Percentiles rank a stretch among this genome's conserved stretches.
phyloP scores from a whole-genome alignment of 2,329 filamentous ascomycete species.

The Talaromyces sp. region DNA sequence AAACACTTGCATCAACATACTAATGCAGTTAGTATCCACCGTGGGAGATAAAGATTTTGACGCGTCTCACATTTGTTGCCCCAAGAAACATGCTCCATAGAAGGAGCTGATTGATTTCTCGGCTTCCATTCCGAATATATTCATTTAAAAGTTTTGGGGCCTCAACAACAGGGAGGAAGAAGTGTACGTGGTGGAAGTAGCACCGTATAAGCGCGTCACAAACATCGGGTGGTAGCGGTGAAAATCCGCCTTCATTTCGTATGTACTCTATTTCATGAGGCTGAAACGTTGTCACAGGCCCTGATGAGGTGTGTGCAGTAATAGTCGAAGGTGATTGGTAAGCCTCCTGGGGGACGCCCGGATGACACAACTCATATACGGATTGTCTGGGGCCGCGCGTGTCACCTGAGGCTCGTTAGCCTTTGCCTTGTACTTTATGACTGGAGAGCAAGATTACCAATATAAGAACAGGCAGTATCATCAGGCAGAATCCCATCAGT shows the following conservation, averaged over 20 bases:
- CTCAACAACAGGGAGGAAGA: constrained; percentile 16
- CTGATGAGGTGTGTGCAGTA: neutral
- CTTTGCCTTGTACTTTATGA: accelerated
- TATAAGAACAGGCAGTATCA: constrained; percentile 3
- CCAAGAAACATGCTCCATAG: constrained; percentile 15
- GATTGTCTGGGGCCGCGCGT: constrained; percentile 6
- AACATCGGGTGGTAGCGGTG: neutral
- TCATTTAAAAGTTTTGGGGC: constrained; percentile 8
- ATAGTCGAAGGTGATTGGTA: neutral
- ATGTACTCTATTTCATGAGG: constrained; percentile 6
- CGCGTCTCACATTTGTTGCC: constrained; percentile 8
- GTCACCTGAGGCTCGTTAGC: neutral
- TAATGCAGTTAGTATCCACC: neutral
- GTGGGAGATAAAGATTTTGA: neutral
- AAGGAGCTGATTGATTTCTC: constrained; percentile 5
- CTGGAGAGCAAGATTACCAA: neutral
- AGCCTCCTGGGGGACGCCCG: constrained; percentile 4
- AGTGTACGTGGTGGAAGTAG: constrained; percentile 19
- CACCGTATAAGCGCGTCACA: constrained; percentile 5
- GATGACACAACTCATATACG: constrained; percentile 4
- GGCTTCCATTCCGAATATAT: constrained; percentile 2
- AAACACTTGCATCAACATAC: constrained; percentile 3
- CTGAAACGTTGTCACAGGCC: neutral
- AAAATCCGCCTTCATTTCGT: constrained; percentile 3
- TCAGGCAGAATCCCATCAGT: constrained; percentile 1